Percentiles rank a stretch among this genome's conserved stretches.
Conservation (phyloP, 2,329 filamentous ascomycete genomes). For the Conoideocrella luteorostrata region DNA sequence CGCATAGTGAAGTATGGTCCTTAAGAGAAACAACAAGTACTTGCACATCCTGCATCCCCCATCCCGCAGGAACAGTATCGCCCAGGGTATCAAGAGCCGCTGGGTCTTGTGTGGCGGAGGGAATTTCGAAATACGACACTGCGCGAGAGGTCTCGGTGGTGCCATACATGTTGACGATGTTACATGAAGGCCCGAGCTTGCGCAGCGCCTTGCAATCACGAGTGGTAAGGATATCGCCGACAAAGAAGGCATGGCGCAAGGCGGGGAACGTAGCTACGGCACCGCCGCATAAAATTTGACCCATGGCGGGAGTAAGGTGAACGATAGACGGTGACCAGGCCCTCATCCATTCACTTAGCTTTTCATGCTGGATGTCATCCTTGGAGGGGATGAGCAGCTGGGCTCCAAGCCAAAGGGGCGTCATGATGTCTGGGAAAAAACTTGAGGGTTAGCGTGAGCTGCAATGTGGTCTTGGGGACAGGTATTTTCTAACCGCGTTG, state of each 20-base stretch:
- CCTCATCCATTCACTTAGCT: conserved; percentile 79
- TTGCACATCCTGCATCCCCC: conserved; percentile 85
- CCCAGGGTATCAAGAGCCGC: conserved; percentile 28
- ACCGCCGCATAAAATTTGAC: conserved; percentile 85
- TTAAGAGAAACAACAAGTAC: conserved; percentile 73
- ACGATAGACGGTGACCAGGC: conserved; percentile 69
- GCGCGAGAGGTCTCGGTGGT: conserved; percentile 79
- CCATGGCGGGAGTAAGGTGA: conserved; percentile 94
- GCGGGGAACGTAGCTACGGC: conserved; percentile 69
- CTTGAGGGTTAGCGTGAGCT: not conserved
- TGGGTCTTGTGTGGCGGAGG: conserved; percentile 57
- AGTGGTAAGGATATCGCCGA: conserved; percentile 84
- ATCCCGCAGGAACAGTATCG: conserved; percentile 76
- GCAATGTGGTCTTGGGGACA: not conserved
- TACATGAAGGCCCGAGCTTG: conserved; percentile 64
- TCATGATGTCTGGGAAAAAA: conserved; percentile 71
- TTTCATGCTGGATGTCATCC: conserved; percentile 83
- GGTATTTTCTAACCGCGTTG: conserved; percentile 45
- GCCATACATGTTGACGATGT: conserved; percentile 81
- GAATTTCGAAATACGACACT: conserved; percentile 78
- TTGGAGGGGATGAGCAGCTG: conserved; percentile 70
- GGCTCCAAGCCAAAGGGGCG: conserved; percentile 78
- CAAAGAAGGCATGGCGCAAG: conserved; percentile 78
- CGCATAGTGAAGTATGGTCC: conserved; percentile 61
- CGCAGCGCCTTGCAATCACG: conserved; percentile 74